phyloP scores from a whole-genome alignment of 2,329 filamentous ascomycete genomes.

The Aureobasidium uvarum region DNA sequence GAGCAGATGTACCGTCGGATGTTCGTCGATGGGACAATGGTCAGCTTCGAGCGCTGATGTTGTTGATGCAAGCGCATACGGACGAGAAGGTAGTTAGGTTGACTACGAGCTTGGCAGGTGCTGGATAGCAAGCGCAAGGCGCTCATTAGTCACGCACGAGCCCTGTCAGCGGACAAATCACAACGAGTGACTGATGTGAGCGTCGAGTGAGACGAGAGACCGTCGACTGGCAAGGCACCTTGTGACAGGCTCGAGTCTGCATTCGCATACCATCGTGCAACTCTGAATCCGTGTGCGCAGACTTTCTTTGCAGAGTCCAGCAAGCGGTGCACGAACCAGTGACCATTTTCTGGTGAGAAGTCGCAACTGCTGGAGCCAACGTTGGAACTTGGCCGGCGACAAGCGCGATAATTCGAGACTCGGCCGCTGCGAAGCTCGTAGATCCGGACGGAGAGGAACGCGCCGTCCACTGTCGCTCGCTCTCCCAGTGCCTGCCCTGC shows the following conservation, averaged over 20 bases:
- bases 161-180: constrained; percentile 22
- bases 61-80: neutral
- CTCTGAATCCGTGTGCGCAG: neutral
- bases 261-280: constrained; percentile 9
- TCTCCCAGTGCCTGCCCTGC: constrained; percentile 9
- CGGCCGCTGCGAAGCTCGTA: constrained; percentile 5
- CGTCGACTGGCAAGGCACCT: constrained; percentile 1
- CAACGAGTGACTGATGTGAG: neutral
- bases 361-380: neutral
- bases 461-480: constrained; percentile 21
- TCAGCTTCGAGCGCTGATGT: neutral
- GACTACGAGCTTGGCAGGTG: neutral
- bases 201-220: neutral
- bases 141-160: constrained; percentile 18
- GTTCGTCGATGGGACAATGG: neutral
- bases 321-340: constrained; percentile 1
- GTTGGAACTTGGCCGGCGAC: neutral
- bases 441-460: constrained; percentile 13
- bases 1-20: neutral
- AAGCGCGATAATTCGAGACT: constrained; percentile 1
- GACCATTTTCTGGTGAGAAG: constrained; percentile 3
- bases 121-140: neutral
- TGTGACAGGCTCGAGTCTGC: constrained; percentile 10
- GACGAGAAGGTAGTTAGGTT: neutral
- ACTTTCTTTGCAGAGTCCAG: neutral